A percentile compares a stretch with the other conserved stretches of the same genome.
Conservation (phyloP, 2,329 filamentous ascomycete species). For the Helicocarpus griseus region DNA sequence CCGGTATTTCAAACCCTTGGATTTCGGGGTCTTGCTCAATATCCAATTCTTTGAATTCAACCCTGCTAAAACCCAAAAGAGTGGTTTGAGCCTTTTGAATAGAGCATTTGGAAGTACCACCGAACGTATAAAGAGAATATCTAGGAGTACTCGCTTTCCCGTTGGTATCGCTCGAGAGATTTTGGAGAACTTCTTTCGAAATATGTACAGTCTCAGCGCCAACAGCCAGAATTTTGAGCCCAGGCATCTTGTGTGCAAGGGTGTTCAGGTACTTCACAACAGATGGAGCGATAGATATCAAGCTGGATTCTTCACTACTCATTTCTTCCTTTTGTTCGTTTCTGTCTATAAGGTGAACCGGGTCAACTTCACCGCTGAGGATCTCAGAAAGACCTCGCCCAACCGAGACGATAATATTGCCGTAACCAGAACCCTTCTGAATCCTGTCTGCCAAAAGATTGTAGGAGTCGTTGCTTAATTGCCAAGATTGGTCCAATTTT, state of each 20-base stretch:
- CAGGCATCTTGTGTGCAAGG: neutral
- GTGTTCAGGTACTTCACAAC: neutral
- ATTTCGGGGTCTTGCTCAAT: slow-evolving; percentile 1
- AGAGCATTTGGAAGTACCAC: slow-evolving; percentile 10
- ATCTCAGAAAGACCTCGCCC: too few species aligned
- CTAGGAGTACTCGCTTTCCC: neutral
- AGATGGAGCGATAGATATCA: neutral
- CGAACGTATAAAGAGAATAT: slow-evolving; percentile 9
- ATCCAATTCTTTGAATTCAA: slow-evolving; percentile 10
- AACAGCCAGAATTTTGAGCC: neutral
- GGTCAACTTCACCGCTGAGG: neutral
- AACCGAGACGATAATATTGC: too few species aligned
- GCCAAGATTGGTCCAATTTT: neutral
- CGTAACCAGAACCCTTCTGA: neutral
- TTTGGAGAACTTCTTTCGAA: neutral
- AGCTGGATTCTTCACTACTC: neutral
- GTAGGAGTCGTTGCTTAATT: neutral
- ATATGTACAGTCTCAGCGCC: neutral
- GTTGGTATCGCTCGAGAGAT: neutral
- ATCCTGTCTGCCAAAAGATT: neutral
- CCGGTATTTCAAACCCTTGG: slow-evolving; percentile 4
- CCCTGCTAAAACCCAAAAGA: neutral
- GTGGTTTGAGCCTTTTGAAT: slow-evolving; percentile 7
- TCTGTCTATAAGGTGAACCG: neutral
- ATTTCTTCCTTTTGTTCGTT: neutral